Evolutionary conservation across 331 rosid genomes (phyloP), one percentile per base, ranked within the genome.

Genomic region (Cydonia oblonga): DNA sequence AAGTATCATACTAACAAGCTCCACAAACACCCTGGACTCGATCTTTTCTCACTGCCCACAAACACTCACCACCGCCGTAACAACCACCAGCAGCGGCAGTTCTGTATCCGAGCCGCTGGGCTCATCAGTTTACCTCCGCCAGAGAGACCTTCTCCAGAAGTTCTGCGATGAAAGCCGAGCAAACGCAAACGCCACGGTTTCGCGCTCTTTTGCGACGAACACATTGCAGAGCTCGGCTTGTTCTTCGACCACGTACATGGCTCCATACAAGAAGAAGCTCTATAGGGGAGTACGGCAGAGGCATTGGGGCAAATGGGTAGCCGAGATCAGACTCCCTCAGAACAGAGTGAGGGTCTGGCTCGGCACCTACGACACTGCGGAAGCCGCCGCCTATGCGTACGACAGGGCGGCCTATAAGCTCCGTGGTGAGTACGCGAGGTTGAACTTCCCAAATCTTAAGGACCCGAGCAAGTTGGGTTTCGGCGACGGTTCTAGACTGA

Each of bases 291-390:
- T 95, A 80, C 85, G 99, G 23, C 97, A 95, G 96, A 95, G 99
- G 68, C 96, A 95, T 66, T 89, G 99, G 99, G 99, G 97, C n/a
- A 95, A 95, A 84, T 95, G 99, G 99, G 99, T 91, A 0, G 99
- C 99, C 0, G 99, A 95, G 68, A 95, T 95, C 38, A 79, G 99
- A 64, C 92, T 95, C 20, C 99, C 99, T 11, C 99, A 95, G 83
- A 95, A 95, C 82, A 84, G 99, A 80, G 87, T 90, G 93, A 83
- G 99, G 75, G 92, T 91, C 49, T 95, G 99, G 99, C 80, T 95
- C 35, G 99, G 99, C 1, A 95, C 99, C 8, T 95, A 91, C 16
- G 99, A 91, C 56, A 86, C 96, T 1, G 99, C 99, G 2, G 97
- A 95, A 81, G 96, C 97, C 30, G 99, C 99, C 1, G 99, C 99